Base-by-base conservation (phyloP, 139 green algal genomes). In the Chlamydomonas asymmetrica region DNA sequence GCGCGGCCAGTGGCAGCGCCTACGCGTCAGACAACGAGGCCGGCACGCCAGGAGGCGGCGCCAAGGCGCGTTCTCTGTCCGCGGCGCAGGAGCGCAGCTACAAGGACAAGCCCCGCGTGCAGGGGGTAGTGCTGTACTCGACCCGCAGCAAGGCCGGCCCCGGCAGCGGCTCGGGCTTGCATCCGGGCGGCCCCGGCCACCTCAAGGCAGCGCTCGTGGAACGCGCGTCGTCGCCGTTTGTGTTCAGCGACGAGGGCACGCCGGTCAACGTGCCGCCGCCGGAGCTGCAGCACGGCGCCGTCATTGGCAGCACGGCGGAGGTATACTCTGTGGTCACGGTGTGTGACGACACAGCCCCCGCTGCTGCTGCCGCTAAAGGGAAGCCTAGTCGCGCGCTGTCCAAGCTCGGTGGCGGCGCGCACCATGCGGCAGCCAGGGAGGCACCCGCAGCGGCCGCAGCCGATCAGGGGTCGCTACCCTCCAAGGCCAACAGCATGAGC, bases 221-320 rank as follows among this genome's bases (percentile, higher is more conserved):
- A 41, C 54, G 70, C 22, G 70, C 50, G 8, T 43, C 23, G 35
- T 76, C 70, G 57, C 70, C 70, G 22, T 76, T 76, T 40, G 29
- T 76, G 31, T 60, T 76, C 56, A 68, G 27, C 29, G 57, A 68
- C 27, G 40, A 64, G 25, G 70, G 70, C 7, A 1, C 60, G 22
- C 57, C 57, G 39, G 10, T 76, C 40, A 61, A 54, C 40, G 29
- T 25, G 22, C 22, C 7, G 29, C 50, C 50, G 50, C 50, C 50
- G 9, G 50, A 25, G 22, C 50, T 25, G 22, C 4, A 22, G 4
- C 22, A 22, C 50, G 13, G 50, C 9, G 50, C 7, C 50, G n/a
- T n/a, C n/a, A n/a, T n/a, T n/a, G n/a, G n/a, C n/a, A n/a, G n/a
- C n/a, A n/a, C n/a, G n/a, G n/a, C n/a, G n/a, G n/a, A n/a, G n/a